phyloP scores from a whole-genome alignment of 2,329 filamentous ascomycete species.

The Macrophomina pseudophaseolina region DNA sequence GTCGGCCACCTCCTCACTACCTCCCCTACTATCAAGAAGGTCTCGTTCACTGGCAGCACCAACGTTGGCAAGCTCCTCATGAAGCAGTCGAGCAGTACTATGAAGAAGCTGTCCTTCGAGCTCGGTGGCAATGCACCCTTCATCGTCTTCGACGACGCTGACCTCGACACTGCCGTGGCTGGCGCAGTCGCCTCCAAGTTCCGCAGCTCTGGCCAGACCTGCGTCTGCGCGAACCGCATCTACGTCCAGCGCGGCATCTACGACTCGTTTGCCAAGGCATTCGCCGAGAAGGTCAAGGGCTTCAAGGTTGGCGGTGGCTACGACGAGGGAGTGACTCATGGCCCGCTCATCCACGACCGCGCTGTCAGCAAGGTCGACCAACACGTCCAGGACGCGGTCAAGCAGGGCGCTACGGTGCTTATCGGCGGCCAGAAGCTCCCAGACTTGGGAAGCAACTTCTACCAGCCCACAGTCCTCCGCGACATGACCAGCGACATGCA shows the following conservation, averaged over 20 bases:
- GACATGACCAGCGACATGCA: conserved; percentile 87
- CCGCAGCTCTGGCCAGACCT: conserved; percentile 93
- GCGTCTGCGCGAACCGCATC: conserved; percentile 78
- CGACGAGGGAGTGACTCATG: conserved; percentile 73
- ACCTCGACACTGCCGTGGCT: conserved; percentile 80
- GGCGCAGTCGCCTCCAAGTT: conserved; percentile 90
- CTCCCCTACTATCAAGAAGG: conserved; percentile 77
- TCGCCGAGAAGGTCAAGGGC: conserved; percentile 72
- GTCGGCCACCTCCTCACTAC: conserved; percentile 80
- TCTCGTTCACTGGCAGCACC: conserved; percentile 87
- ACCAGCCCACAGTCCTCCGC: conserved; percentile 84
- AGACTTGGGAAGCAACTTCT: conserved; percentile 84
- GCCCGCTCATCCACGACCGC: conserved; percentile 82
- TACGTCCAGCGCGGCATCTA: conserved; percentile 81
- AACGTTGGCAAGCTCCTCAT: conserved; percentile 77
- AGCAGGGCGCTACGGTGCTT: conserved; percentile 76
- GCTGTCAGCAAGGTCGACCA: conserved; percentile 79
- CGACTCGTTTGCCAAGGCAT: conserved; percentile 71
- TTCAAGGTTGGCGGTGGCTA: conserved; percentile 82
- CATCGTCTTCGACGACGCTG: conserved; percentile 95
- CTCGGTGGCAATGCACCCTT: conserved; percentile 95
- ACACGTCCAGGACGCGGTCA: conserved; percentile 78
- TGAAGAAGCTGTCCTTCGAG: conserved; percentile 89
- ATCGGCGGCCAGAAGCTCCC: conserved; percentile 72
- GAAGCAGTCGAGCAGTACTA: conserved; percentile 82